These are phyloP conservation scores for Beauveria sp. DNA, from an alignment of 2,329 filamentous ascomycete species.

Conservation along the genomic window DNA sequence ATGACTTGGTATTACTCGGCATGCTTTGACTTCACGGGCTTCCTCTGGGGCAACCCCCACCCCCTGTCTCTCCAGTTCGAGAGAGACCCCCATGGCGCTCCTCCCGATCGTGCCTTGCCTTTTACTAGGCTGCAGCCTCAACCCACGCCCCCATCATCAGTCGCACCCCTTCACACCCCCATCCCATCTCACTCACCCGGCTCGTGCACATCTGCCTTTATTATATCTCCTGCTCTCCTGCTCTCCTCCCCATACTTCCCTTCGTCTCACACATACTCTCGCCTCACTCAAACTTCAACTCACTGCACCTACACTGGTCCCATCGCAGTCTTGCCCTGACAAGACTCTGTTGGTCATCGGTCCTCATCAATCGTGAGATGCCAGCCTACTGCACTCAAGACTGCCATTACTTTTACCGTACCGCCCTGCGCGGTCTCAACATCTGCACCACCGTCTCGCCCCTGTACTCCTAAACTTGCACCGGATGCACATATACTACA, in stretches of 20 bases:
- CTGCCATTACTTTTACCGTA: slow-evolving; percentile 91
- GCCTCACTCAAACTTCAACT: neutral
- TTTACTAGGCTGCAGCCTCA: neutral
- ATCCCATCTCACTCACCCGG: slow-evolving; percentile 1
- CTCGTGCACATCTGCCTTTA: neutral
- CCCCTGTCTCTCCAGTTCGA: neutral
- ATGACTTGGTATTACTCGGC: slow-evolving; percentile 2
- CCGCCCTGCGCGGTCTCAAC: slow-evolving; percentile 76
- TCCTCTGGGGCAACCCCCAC: neutral
- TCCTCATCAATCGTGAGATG: slow-evolving; percentile 42
- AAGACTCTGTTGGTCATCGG: slow-evolving; percentile 7
- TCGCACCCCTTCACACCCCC: slow-evolving; percentile 4
- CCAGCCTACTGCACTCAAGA: slow-evolving; percentile 76
- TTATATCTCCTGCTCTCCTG: neutral
- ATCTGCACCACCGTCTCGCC: slow-evolving; percentile 73
- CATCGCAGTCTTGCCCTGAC: slow-evolving; percentile 1
- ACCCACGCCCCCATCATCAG: slow-evolving; percentile 1
- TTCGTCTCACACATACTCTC: neutral
- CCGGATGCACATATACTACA: neutral
- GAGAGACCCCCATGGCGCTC: neutral
- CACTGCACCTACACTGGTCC: neutral
- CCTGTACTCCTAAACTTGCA: slow-evolving; percentile 52
- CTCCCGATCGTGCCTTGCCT: slow-evolving; percentile 4
- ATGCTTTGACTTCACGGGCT: neutral
- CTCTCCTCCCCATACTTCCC: neutral